Evolutionary conservation across 2,329 filamentous ascomycete genomes (phyloP), one percentile per base, ranked within the genome.

Genomic region (Blastomyces gilchristii): DNA sequence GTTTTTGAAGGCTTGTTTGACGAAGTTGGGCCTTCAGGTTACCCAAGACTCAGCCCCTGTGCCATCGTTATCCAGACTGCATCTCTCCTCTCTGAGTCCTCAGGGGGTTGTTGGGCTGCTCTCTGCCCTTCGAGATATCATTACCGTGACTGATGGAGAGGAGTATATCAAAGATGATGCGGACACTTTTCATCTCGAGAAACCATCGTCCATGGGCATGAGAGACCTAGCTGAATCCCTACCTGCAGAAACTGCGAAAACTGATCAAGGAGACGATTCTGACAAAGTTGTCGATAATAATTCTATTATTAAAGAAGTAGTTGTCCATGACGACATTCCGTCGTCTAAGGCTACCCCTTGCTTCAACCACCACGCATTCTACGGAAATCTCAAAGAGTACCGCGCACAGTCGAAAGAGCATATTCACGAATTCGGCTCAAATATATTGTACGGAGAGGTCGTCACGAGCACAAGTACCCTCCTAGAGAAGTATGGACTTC

Each of bases 401-500:
- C 85, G 88, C 61, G 73, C 75, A 14, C 81, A 83, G 58, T 80
- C 82, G 1, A 75, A 76, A 41, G 82, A 84, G 56, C 82, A 85
- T 0, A 78, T 83, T 7, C 74, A 73, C 3, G 77, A 83, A 31
- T 97, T 95, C 80, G 94, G 94, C 4, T 83, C 86, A 60, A 79
- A 83, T 60, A 75, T 99, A 3, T 79, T 97, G 67, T 97, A 97
- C 71, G 92, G 89, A 61, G 91, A 97, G 73, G 91, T 96, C 7
- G 82, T 97, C 18, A 97, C 93, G 2, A 96, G 91, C 73, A 99
- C 94, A 37, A 96, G 93, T 76, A 96, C 92, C 0, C 80, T 97
- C 5, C 82, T 97, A 7, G 94, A 97, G 71, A 96, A 94, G 88
- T 89, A 74, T 67, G 77, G 69, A 2, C 7, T 62, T 4, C 16